Evolutionary conservation across 768 basidiomycete species (phyloP).

Genomic region (Boletus rufocinnamomeus): DNA sequence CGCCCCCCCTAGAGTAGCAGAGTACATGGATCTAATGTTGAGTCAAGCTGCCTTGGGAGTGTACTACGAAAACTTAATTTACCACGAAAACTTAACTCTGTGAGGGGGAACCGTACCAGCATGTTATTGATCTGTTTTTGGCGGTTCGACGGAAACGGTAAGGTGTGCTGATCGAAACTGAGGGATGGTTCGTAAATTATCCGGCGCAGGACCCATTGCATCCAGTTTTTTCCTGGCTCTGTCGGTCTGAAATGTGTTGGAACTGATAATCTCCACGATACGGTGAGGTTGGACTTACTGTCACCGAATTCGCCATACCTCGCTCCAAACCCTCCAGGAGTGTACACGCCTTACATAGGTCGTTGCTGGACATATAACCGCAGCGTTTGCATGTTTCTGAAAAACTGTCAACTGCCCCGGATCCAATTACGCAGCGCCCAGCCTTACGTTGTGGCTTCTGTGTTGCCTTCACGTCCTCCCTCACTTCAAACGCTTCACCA

Average conservation of each 20-base stretch:
- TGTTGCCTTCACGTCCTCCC: conserved; percentile 78
- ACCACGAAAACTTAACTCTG: neutral
- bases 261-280: neutral
- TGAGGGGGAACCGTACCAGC: too few species aligned
- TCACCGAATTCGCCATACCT: conserved; percentile 66
- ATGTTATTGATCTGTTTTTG: conserved; percentile 17
- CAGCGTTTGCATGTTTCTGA: conserved; percentile 90
- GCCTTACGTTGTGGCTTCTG: conserved; percentile 84
- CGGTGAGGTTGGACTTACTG: conserved; percentile 45
- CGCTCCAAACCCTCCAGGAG: conserved; percentile 88
- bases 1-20: neutral
- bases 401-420: neutral
- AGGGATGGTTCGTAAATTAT: conserved; percentile 78
- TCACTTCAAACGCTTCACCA: conserved; percentile 88
- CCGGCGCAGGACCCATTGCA: conserved; percentile 57
- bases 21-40: conserved; percentile 6
- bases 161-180: conserved; percentile 54
- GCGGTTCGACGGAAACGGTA: conserved; percentile 42
- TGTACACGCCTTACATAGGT: conserved; percentile 94
- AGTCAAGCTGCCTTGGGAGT: neutral
- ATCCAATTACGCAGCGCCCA: neutral
- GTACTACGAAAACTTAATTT: neutral
- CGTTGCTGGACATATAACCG: conserved; percentile 94
- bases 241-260: conserved; percentile 54
- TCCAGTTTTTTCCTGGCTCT: conserved; percentile 64